Percentiles rank a stretch among this genome's conserved stretches.
phyloP scores from a whole-genome alignment of 176 grass and related monocot species.

The Oropetium thomaeum region DNA sequence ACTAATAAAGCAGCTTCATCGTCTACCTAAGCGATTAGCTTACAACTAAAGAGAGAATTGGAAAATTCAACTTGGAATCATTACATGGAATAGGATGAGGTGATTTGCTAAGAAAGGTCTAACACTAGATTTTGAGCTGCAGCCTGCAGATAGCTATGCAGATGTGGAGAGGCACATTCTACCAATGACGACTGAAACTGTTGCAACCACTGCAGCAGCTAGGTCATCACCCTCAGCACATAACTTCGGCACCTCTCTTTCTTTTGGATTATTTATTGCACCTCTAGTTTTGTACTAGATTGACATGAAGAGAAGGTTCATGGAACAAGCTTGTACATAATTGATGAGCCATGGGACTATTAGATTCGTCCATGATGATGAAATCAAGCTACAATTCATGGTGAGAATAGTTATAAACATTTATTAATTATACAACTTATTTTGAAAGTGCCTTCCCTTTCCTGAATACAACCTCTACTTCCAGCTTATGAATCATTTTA shows the following conservation, averaged over 20 bases:
- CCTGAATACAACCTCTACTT: not conserved
- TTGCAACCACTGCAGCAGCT: not conserved
- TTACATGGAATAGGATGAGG: not conserved
- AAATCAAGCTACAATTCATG: not conserved
- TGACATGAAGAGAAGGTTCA: not conserved
- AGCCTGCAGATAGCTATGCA: not conserved
- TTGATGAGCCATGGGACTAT: not conserved
- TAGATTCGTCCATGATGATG: constrained; percentile 11
- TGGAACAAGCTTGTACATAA: constrained; percentile 6
- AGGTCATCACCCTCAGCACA: not conserved
- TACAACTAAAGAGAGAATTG: not conserved
- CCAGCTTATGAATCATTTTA: not conserved
- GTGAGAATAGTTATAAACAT: not conserved
- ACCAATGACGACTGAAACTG: not conserved
- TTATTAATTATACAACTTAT: constrained; percentile 9
- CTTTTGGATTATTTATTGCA: not conserved
- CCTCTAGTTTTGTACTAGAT: not conserved
- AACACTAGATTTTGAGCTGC: not conserved
- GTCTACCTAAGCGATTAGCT: not conserved
- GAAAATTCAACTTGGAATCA: not conserved
- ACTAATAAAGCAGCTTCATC: not conserved
- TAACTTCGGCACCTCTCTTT: not conserved
- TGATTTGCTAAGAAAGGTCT: not conserved
- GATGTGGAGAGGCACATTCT: not conserved
- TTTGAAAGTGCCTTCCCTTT: constrained; percentile 20